Conservation (phyloP, 805 yeast species). For the Saturnispora besseyi region DNA sequence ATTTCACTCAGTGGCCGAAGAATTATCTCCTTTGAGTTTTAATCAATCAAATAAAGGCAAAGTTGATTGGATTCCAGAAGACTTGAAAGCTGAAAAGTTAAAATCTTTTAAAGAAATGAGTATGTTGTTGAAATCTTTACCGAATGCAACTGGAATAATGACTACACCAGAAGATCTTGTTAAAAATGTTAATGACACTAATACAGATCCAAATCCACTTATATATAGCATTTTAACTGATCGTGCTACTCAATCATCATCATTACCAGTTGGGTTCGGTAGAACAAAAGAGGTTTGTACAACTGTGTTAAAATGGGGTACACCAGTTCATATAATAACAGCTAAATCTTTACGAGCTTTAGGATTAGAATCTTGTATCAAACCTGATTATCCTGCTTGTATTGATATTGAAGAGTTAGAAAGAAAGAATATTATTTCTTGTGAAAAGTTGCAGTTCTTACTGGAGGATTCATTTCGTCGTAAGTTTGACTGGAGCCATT, state of each 20-base stretch:
- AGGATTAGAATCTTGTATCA: conserved; percentile 6
- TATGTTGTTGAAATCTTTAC: conserved; percentile 39
- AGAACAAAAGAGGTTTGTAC: conserved; percentile 61
- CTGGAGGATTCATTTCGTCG: conserved; percentile 76
- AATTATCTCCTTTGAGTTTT: conserved; percentile 30
- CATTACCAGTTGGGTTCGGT: conserved; percentile 61
- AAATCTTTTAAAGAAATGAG: conserved; percentile 62
- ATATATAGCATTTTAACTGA: conserved; percentile 88
- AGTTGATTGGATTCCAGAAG: conserved; percentile 5
- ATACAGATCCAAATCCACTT: conserved; percentile 60
- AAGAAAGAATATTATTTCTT: conserved; percentile 36
- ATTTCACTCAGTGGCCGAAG: conserved; percentile 53
- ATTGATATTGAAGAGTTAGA: conserved; percentile 34
- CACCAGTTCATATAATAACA: conserved; percentile 41
- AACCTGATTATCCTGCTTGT: conserved; percentile 24
- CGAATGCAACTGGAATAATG: conserved; percentile 64
- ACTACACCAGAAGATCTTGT: conserved; percentile 72
- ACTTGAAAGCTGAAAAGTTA: conserved; percentile 26
- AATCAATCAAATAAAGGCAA: conserved; percentile 8
- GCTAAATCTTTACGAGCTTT: conserved; percentile 10
- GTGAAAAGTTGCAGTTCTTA: conserved; percentile 46
- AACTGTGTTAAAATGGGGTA: conserved; percentile 72
- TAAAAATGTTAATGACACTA: conserved; percentile 43
- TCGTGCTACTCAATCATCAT: conserved; percentile 81
- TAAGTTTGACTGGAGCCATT: conserved; percentile 54